Conservation (phyloP, 805 yeast genomes). For the Yamadazyma paraphyllophila region DNA sequence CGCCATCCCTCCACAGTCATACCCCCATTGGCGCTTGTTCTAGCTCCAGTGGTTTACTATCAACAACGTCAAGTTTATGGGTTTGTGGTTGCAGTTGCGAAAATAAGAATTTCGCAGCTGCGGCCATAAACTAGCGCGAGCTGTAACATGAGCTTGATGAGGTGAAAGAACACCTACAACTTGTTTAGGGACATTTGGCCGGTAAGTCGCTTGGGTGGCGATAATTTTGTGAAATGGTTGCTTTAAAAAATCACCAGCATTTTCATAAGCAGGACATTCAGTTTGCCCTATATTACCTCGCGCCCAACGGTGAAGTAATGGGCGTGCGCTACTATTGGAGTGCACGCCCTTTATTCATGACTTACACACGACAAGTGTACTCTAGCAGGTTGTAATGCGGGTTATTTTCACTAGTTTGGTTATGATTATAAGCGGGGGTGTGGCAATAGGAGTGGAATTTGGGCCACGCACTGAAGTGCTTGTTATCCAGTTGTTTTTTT, state of each 20-base stretch:
- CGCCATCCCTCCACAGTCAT: too few species aligned
- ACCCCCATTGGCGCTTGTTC: too few species aligned
- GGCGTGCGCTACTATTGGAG: not conserved
- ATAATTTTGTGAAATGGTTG: not conserved
- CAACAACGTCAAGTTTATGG: not conserved
- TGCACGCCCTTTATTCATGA: too few species aligned
- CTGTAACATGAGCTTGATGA: not conserved
- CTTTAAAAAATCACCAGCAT: not conserved
- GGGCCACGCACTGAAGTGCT: too few species aligned
- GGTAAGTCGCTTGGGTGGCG: too few species aligned
- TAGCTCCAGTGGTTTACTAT: not conserved
- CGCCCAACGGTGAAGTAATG: not conserved
- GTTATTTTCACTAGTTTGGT: too few species aligned
- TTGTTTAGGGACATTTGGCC: too few species aligned
- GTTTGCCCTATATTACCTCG: slow-evolving; percentile 3
- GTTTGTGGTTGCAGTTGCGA: slow-evolving; percentile 8
- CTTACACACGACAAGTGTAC: not conserved
- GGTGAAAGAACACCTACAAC: too few species aligned
- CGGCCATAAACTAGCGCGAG: not conserved
- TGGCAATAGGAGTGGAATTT: too few species aligned
- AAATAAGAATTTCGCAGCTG: slow-evolving; percentile 6
- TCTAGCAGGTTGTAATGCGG: not conserved
- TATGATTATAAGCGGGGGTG: too few species aligned
- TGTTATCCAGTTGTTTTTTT: too few species aligned
- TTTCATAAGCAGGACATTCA: slow-evolving; percentile 2